Conservation (phyloP, 1,139 yeast genomes). For the Sugiyamaella pinicola region DNA sequence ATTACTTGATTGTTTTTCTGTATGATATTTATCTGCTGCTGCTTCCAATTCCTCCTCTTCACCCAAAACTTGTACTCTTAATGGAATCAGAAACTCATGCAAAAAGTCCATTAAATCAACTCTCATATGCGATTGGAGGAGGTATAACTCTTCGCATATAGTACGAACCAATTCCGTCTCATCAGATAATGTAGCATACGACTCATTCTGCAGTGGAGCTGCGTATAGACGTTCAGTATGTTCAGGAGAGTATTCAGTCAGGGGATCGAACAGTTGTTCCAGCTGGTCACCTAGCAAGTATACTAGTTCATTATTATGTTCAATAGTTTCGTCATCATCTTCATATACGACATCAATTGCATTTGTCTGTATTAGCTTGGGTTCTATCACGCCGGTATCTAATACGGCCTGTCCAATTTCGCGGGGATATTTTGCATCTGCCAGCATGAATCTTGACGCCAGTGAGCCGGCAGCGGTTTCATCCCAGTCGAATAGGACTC, state of each 20-base stretch:
- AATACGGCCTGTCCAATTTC: constrained; percentile 57
- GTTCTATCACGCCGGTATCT: constrained; percentile 61
- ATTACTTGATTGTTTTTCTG: constrained; percentile 7
- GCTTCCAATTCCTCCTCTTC: constrained; percentile 38
- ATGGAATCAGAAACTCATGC: constrained; percentile 76
- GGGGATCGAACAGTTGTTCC: constrained; percentile 85
- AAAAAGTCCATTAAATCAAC: constrained; percentile 69
- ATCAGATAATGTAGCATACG: constrained; percentile 32
- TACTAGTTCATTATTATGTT: constrained; percentile 72
- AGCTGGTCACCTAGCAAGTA: constrained; percentile 78
- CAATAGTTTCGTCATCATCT: constrained; percentile 53
- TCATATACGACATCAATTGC: constrained; percentile 77
- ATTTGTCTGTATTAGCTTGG: constrained; percentile 56
- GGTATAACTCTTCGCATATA: constrained; percentile 65
- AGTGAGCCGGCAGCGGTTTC: constrained; percentile 79
- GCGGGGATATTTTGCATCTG: constrained; percentile 54
- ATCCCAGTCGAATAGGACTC: constrained; percentile 48
- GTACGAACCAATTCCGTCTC: constrained; percentile 43
- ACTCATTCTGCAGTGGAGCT: constrained; percentile 46
- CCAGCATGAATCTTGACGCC: constrained; percentile 61
- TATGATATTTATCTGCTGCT: neutral
- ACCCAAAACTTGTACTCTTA: constrained; percentile 68
- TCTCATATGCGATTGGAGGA: constrained; percentile 74
- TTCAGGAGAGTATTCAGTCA: constrained; percentile 90
- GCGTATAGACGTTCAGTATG: constrained; percentile 68